These are phyloP conservation scores for Sclerotinia nivalis DNA, from an alignment of 2,329 filamentous ascomycete species.

Conservation along the genomic window DNA sequence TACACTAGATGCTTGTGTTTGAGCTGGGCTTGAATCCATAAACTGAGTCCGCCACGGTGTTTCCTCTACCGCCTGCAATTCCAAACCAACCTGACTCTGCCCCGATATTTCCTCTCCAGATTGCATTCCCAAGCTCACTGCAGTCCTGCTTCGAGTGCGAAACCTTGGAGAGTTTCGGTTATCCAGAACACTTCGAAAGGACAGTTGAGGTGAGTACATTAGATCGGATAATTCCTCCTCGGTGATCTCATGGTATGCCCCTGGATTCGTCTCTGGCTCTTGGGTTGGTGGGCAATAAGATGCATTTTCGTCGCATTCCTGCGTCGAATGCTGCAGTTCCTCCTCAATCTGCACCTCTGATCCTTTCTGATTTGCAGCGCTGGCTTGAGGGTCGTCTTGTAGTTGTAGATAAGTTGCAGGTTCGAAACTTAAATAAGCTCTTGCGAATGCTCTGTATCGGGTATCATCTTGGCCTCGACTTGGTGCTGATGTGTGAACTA, in stretches of 20 bases:
- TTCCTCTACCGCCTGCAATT: background rate
- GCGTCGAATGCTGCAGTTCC: conserved; percentile 27
- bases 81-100: background rate
- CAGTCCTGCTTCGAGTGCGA: conserved; percentile 22
- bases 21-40: conserved; percentile 29
- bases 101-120: conserved; percentile 4
- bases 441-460: conserved; percentile 39
- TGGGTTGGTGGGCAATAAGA: conserved; percentile 29
- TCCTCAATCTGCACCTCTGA: conserved; percentile 41
- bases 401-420: conserved; percentile 28
- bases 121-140: background rate
- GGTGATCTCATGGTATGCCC: background rate
- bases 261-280: conserved; percentile 16
- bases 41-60: background rate
- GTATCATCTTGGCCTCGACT: conserved; percentile 40
- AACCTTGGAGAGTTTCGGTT: conserved; percentile 38
- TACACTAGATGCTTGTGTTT: conserved; percentile 50
- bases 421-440: conserved; percentile 39
- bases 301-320: conserved; percentile 33
- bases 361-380: background rate
- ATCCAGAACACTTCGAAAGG: conserved; percentile 37
- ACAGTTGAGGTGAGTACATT: conserved; percentile 32
- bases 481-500: conserved; percentile 40
- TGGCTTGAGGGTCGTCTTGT: background rate
- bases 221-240: conserved; percentile 3